Base-by-base conservation (phyloP, 1,284 basidiomycete species). In the Apiotrichum sp. region DNA sequence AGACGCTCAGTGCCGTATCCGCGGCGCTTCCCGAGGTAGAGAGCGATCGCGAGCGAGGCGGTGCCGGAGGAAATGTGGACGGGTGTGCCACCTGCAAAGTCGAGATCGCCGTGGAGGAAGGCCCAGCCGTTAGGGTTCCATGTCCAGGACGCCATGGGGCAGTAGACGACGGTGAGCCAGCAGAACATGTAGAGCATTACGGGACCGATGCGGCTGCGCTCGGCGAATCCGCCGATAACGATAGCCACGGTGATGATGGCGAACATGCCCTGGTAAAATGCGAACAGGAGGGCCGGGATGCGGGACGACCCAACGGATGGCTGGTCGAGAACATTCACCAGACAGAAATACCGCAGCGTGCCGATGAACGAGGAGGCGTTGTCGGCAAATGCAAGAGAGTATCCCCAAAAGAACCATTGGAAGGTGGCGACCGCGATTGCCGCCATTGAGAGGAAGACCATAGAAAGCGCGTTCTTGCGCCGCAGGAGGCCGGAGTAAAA, bases 1-100 rank as follows among this genome's bases (percentile, higher is more conserved):
- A 93, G 83, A 36, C 88, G 83, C 68, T 92, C 88, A 3, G 93
- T 95, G 33, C 93, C 93, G 72, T 93, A 98, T 3, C 93, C 93
- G 36, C 88, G 82, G 57, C 93, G 77, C 57, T 80, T 89, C 55
- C 93, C 93, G 50, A 98, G 86, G 77, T 89, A 98, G 69, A 95
- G 79, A 13, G 89, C 89, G 72, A 96, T 93, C 32, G 92, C 92
- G 57, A 96, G 83, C 0, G 89, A 88, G 4, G 93, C 92, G 13
- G 87, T 89, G 53, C 93, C 95, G 39, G 89, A 92, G 47, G 75
- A 86, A 66, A 96, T 93, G 74, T 96, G 92, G 47, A 97, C 92
- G 44, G 93, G 93, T 11, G 91, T 92, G 61, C 93, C 93, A 47
- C 93, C 93, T n/a, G 93, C 93, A 63, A 92, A 93, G 74, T 93